Conservation (phyloP, 352 stramenopile genomes). For the Phytopythium delawarense region DNA sequence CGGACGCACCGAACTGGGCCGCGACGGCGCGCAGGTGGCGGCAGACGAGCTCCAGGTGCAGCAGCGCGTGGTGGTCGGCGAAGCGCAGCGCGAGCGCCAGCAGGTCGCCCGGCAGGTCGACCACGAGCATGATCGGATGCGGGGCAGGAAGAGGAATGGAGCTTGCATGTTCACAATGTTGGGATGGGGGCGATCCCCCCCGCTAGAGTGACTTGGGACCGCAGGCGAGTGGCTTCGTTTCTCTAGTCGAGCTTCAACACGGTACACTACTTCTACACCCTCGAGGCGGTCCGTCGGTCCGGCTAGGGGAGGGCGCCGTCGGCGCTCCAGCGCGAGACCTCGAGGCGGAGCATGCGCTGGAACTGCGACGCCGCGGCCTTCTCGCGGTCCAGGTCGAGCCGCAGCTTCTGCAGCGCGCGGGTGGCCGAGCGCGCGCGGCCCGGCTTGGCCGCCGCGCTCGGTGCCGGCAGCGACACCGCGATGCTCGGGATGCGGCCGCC, state of each 20-base stretch:
- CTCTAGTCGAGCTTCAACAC: neutral
- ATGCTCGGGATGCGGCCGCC: constrained; percentile 10
- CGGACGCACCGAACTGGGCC: constrained; percentile 11
- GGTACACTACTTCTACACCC: neutral
- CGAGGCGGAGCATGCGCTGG: constrained; percentile 55
- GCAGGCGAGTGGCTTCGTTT: neutral
- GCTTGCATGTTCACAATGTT: neutral
- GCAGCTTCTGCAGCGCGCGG: constrained; percentile 38
- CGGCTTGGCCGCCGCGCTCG: neutral
- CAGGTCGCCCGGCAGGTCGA: constrained; percentile 40
- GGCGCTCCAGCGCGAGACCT: constrained; percentile 39
- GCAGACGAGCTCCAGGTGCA: constrained; percentile 25
- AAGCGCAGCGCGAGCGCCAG: constrained; percentile 38
- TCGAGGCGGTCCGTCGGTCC: neutral
- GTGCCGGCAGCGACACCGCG: constrained; percentile 9
- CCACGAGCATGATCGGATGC: neutral
- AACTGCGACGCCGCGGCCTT: constrained; percentile 38
- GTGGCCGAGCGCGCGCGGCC: neutral
- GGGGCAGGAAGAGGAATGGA: neutral
- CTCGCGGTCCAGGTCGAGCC: constrained; percentile 53
- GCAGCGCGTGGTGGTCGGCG: constrained; percentile 25
- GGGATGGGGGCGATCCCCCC: neutral
- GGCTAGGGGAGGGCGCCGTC: constrained; percentile 12
- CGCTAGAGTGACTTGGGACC: neutral
- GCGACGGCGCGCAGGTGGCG: constrained; percentile 13